phyloP scores from a whole-genome alignment of 164 flowering plant species.

The Sextonia rubra region DNA sequence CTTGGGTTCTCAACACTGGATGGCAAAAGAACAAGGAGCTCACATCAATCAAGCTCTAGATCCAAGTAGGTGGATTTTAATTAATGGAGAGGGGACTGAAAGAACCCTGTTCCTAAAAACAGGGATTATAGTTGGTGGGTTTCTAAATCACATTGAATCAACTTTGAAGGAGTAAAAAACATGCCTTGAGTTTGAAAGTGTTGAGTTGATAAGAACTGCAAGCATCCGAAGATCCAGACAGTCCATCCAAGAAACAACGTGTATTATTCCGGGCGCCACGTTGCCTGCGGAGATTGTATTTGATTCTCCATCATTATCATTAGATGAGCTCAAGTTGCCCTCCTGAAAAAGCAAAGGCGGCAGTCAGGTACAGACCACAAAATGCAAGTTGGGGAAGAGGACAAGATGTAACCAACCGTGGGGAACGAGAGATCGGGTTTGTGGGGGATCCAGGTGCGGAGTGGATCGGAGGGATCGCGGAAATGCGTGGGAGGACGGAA shows the following conservation, averaged over 20 bases:
- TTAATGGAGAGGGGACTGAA: background rate
- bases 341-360: constrained; percentile 5
- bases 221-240: constrained; percentile 32
- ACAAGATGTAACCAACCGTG: background rate
- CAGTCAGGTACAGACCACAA: too few relatives aligned
- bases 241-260: constrained; percentile 37
- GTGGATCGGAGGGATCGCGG: constrained; percentile 28
- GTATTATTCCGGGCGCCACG: constrained; percentile 17
- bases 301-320: constrained; percentile 1
- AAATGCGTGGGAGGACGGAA: constrained; percentile 29
- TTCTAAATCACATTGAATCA: background rate
- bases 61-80: background rate
- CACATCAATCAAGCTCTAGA: background rate
- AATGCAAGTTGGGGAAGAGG: background rate
- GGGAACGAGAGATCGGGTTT: constrained; percentile 3
- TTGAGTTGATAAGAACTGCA: constrained; percentile 32
- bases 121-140: background rate
- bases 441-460: constrained; percentile 29
- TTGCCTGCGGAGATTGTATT: background rate
- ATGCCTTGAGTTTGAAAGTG: constrained; percentile 31
- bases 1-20: too few relatives aligned
- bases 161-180: background rate
- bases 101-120: background rate
- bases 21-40: background rate
- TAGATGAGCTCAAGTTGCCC: background rate